phyloP scores from a whole-genome alignment of 306 rosid genomes.

The Betula pendula region DNA sequence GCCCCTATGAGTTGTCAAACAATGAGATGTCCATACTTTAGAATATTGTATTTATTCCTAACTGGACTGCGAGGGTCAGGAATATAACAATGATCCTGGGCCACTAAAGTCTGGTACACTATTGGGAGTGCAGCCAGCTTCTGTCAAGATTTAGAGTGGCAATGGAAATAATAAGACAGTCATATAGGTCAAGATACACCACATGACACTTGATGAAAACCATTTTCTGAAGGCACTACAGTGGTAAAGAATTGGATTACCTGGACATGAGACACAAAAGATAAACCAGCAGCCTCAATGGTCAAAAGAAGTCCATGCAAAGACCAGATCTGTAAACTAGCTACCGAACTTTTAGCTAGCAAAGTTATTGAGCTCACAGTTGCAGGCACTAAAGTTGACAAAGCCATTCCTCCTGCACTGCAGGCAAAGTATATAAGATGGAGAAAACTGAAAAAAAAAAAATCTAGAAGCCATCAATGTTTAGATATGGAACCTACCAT shows the following conservation, averaged over 20 bases:
- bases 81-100: too few species aligned
- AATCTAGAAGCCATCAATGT: not conserved
- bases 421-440: constrained; percentile 44
- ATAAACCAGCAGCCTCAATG: constrained; percentile 97
- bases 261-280: constrained; percentile 97
- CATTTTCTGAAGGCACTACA: constrained; percentile 14
- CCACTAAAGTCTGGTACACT: not conserved
- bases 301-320: constrained; percentile 98
- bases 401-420: constrained; percentile 99
- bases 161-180: not conserved
- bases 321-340: constrained; percentile 90
- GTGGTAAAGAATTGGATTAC: constrained; percentile 42
- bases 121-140: too few species aligned
- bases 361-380: constrained; percentile 86
- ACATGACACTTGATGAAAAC: constrained; percentile 6
- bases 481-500: not conserved
- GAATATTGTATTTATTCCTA: too few species aligned
- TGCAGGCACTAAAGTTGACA: constrained; percentile 90
- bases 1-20: too few species aligned
- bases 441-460: not conserved
- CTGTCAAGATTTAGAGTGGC: not conserved
- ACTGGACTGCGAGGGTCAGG: too few species aligned
- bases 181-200: constrained; percentile 5
- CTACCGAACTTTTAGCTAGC: constrained; percentile 75
- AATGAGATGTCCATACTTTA: too few species aligned